These are phyloP conservation scores for Penicillium oxalicum DNA, from an alignment of 2,329 filamentous ascomycete genomes.

Conservation along the genomic window DNA sequence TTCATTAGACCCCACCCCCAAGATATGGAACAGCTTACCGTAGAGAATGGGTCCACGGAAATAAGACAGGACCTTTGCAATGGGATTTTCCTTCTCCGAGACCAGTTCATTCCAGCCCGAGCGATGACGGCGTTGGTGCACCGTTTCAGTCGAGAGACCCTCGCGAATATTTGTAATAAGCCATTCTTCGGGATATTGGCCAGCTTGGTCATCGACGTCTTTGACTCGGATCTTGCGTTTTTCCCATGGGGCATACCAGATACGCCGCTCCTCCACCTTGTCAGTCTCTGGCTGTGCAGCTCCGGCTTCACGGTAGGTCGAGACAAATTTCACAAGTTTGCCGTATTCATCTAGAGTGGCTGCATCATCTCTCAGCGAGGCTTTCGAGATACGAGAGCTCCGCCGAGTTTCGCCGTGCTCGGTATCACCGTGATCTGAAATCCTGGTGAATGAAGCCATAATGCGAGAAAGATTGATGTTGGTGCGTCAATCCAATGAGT, in stretches of 20 bases:
- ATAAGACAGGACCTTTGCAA: conserved; percentile 67
- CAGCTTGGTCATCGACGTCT: conserved; percentile 19
- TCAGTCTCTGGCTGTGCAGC: conserved; percentile 38
- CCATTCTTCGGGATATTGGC: conserved; percentile 58
- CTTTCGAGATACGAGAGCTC: conserved; percentile 32
- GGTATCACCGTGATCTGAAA: conserved; percentile 18
- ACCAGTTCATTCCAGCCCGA: conserved; percentile 67
- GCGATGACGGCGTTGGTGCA: conserved; percentile 57
- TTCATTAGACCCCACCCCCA: not conserved
- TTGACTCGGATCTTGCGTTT: conserved; percentile 31
- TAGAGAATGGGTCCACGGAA: conserved; percentile 72
- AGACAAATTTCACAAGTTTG: conserved; percentile 62
- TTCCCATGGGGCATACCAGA: conserved; percentile 57
- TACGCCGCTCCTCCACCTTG: conserved; percentile 44
- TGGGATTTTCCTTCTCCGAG: conserved; percentile 71
- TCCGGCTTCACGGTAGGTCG: conserved; percentile 55
- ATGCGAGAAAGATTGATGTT: not conserved
- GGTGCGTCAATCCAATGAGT: not conserved
- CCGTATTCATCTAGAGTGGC: conserved; percentile 55
- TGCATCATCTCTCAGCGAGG: conserved; percentile 30
- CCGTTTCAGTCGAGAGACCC: conserved; percentile 55
- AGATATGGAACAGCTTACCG: conserved; percentile 45
- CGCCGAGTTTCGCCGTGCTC: conserved; percentile 19
- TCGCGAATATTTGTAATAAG: conserved; percentile 61
- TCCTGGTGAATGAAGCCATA: conserved; percentile 5